Evolutionary conservation across 306 rosid species (phyloP).

Genomic region (Lotus japonicus): DNA sequence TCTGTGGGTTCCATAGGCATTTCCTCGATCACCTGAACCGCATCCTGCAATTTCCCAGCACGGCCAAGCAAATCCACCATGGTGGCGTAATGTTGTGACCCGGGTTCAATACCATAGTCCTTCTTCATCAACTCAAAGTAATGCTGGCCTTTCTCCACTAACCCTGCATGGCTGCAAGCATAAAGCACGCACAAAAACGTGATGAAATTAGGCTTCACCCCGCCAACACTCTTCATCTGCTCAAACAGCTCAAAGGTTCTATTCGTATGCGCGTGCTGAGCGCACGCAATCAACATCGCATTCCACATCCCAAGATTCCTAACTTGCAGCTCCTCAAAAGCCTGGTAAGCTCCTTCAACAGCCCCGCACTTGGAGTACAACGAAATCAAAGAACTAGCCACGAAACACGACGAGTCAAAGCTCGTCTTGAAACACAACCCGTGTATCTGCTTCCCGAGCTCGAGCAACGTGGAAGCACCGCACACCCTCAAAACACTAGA

Average conservation of each 20-base stretch:
- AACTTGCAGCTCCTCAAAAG: constrained; percentile 45
- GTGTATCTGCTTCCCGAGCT: constrained; percentile 72
- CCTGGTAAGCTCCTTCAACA: constrained; percentile 61
- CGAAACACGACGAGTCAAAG: constrained; percentile 62
- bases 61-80: constrained; percentile 87
- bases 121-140: constrained; percentile 61
- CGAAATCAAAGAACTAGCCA: constrained; percentile 73
- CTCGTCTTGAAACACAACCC: constrained; percentile 68
- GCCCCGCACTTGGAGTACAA: constrained; percentile 72
- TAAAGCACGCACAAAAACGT: constrained; percentile 69
- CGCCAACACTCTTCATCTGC: constrained; percentile 48
- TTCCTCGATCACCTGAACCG: constrained; percentile 41
- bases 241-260: constrained; percentile 53
- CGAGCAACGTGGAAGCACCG: constrained; percentile 51
- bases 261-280: constrained; percentile 70
- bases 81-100: constrained; percentile 65
- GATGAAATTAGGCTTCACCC: constrained; percentile 80
- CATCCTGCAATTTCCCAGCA: constrained; percentile 72
- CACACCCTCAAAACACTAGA: constrained; percentile 77
- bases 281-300: constrained; percentile 73
- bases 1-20: constrained; percentile 85
- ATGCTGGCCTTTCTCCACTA: constrained; percentile 55
- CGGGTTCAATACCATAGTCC: constrained; percentile 66
- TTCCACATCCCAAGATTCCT: constrained; percentile 93
- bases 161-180: constrained; percentile 87